A percentile compares a stretch with the other conserved stretches of the same genome.
Conservation (phyloP, 192 early-diverging fungal species). For the Funneliformis mosseae region DNA sequence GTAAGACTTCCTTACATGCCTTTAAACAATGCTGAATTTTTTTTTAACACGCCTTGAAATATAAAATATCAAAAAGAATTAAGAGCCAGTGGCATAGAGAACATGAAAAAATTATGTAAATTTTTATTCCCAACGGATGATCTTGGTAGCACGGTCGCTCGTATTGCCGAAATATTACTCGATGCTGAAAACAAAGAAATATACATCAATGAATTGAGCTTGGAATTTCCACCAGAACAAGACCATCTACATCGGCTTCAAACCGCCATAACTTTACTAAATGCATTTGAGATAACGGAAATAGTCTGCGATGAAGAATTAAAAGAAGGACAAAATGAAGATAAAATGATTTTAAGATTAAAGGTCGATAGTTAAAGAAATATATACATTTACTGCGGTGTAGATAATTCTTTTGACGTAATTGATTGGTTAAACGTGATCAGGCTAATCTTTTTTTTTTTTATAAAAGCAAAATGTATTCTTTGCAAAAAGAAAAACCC, state of each 20-base stretch:
- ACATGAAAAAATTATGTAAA: slow-evolving; percentile 19
- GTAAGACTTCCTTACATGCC: too few species aligned
- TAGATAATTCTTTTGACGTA: background rate
- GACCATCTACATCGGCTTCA: slow-evolving; percentile 7
- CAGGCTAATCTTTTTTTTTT: background rate
- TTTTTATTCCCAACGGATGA: slow-evolving; percentile 14
- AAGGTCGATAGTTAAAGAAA: background rate
- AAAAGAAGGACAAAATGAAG: background rate
- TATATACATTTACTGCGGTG: background rate
- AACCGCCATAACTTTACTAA: slow-evolving; percentile 1
- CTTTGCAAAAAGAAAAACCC: background rate
- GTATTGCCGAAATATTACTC: slow-evolving; percentile 2
- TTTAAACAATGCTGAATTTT: too few species aligned
- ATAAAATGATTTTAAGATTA: background rate
- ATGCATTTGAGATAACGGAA: slow-evolving; percentile 5
- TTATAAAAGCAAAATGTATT: background rate
- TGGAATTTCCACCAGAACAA: slow-evolving; percentile 28
- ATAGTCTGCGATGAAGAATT: background rate
- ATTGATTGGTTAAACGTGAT: background rate
- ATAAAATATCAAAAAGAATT: too few species aligned
- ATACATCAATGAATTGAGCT: background rate
- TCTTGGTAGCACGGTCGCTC: slow-evolving; percentile 4
- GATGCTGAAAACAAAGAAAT: slow-evolving; percentile 3
- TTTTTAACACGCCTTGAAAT: background rate
- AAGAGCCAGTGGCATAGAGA: background rate